Base-by-base conservation (phyloP, 2,329 filamentous ascomycete species). In the Fusarium falciforme region DNA sequence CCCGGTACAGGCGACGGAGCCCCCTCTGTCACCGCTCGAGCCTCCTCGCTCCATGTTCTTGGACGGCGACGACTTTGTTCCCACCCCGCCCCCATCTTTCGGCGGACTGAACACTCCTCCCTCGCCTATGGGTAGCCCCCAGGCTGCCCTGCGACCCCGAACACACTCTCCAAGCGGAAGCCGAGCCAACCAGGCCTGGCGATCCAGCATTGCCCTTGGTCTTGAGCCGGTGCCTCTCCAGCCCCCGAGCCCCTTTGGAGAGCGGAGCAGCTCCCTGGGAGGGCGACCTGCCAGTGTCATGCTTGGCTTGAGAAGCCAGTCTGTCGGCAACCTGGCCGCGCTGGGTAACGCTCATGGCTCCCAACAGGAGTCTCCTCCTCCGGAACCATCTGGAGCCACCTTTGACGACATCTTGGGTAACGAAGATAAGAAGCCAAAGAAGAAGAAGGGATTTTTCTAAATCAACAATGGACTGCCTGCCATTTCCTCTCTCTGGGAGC, bases 371-470 rank as follows among this genome's bases (percentile, higher is more conserved):
- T 77, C 75, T 10, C 64, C 76, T 3, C 73, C 74, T 25, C 70
- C 76, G 6, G 71, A 78, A 10, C 74, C 71, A 25, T 77, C 81
- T 12, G 82, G 84, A 4, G 81, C 83, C 31, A 88, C 86, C 0
- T 88, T 88, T 76, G 86, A 88, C 70, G 86, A 88, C 58, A 88
- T 88, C 38, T 78, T 88, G 27, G 82, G 68, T n/a, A 75, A 73
- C 12, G 73, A 82, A 47, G 74, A 76, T 10, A 80, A 81, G 71
- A 82, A 81, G 70, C 64, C 77, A 36, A 84, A 84, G 81, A 85
- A 84, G 80, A 80, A 80, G 80, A 80, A 80, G 58, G 79, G 83
- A 57, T 85, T 84, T 72, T 85, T 84, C 71, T 85, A 75, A 60
- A 44, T n/a, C 20, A 36, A 52, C 49, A 8, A 33, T 20, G 40